phyloP scores from a whole-genome alignment of 192 early-diverging fungal species.

The Coemansia sp. region DNA sequence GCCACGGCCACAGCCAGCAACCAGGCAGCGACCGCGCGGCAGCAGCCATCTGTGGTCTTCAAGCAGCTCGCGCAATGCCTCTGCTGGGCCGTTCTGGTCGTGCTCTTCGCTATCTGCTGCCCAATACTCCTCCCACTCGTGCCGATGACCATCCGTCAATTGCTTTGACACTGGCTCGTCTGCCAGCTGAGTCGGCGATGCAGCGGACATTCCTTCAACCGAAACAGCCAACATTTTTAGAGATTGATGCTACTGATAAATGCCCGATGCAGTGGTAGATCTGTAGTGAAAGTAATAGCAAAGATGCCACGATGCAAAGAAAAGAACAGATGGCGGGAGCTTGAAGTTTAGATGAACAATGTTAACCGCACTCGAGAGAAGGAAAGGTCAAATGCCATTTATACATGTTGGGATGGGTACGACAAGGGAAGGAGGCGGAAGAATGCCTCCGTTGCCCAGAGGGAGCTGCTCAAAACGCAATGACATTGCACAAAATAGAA shows the following conservation, averaged over 20 bases:
- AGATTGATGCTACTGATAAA: background rate
- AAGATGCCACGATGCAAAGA: background rate
- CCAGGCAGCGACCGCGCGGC: slow-evolving; percentile 45
- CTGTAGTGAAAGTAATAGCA: background rate
- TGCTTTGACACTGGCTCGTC: background rate
- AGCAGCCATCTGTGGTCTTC: slow-evolving; percentile 46
- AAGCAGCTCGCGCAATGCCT: slow-evolving; percentile 44
- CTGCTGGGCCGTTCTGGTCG: slow-evolving; percentile 26
- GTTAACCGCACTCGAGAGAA: background rate
- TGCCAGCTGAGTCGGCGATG: slow-evolving; percentile 3
- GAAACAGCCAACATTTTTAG: slow-evolving; percentile 37
- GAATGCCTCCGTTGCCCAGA: background rate
- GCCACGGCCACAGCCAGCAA: slow-evolving; percentile 56
- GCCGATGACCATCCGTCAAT: slow-evolving; percentile 1
- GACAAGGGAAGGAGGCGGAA: background rate
- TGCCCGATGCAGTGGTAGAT: background rate
- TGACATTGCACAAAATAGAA: slow-evolving; percentile 12
- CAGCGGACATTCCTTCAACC: slow-evolving; percentile 16
- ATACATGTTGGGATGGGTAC: background rate
- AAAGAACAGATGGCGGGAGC: background rate
- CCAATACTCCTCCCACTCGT: slow-evolving; percentile 40
- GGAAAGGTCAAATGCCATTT: background rate
- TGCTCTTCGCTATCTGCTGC: slow-evolving; percentile 12
- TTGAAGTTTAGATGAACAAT: background rate
- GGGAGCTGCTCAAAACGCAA: background rate